Conservation (phyloP, 2,329 filamentous ascomycete genomes). For the Fusarium hainanense region DNA sequence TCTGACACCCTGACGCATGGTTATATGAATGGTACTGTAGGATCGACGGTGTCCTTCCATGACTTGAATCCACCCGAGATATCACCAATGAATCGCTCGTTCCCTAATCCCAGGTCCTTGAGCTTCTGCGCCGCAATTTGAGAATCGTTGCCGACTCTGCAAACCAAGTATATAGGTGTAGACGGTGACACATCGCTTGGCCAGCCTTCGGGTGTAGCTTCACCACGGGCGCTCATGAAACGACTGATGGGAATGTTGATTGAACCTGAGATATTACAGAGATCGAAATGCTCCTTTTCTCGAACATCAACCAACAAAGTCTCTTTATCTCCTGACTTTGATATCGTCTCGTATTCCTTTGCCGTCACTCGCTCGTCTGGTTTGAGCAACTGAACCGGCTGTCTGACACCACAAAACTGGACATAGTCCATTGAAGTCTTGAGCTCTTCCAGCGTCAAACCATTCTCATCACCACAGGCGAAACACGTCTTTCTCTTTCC, state of each 20-base stretch:
- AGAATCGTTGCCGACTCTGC: constrained; percentile 81
- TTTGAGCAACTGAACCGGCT: constrained; percentile 66
- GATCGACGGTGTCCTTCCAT: constrained; percentile 77
- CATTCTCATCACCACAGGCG: constrained; percentile 73
- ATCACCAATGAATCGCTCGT: constrained; percentile 72
- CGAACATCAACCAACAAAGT: constrained; percentile 84
- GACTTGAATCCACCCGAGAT: constrained; percentile 77
- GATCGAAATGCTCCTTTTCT: constrained; percentile 84
- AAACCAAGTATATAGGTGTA: constrained; percentile 76
- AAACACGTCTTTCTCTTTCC: constrained; percentile 76
- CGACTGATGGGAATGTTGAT: constrained; percentile 72
- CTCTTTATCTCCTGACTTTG: constrained; percentile 18
- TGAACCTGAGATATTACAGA: constrained; percentile 80
- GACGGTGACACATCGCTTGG: constrained; percentile 53
- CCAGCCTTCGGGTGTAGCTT: constrained; percentile 51
- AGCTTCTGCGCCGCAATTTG: constrained; percentile 75
- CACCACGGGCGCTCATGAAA: constrained; percentile 65
- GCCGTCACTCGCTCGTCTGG: constrained; percentile 76
- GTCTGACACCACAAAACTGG: constrained; percentile 79
- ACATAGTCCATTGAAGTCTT: constrained; percentile 79
- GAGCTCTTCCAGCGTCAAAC: constrained; percentile 71
- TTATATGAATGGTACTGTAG: constrained; percentile 64
- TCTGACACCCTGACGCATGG: neutral
- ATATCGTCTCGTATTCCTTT: constrained; percentile 62
- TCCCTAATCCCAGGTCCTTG: constrained; percentile 68